Evolutionary conservation across 1,284 basidiomycete species (phyloP), one percentile per base, ranked within the genome.

Genomic region (Ganoderma boninense): DNA sequence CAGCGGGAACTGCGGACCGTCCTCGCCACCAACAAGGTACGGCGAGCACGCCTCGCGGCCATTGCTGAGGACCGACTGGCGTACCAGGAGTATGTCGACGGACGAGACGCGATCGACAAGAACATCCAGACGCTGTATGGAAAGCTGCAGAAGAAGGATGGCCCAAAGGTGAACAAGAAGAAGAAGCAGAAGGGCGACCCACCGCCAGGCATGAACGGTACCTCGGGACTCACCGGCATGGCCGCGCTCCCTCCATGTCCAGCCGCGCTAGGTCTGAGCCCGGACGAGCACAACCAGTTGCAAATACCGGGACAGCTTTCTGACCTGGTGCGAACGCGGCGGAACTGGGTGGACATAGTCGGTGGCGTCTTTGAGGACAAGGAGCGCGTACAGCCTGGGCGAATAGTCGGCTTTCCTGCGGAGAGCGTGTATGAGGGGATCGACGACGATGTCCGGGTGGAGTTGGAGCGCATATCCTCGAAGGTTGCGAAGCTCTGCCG

Each of bases 31-130:
- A 99, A 99, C 84, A 95, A 95, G 76, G 88, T 89, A 14, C 93
- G 97, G 32, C 95, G 94, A 78, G 82, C 82, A 32, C 91, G 94
- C 0, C 87, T 99, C 1, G 88, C 87, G 26, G 84, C 87, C 23
- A 89, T 97, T 71, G 96, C 96, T n/a, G 90, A 91, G 73, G 94
- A 96, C 75, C 89, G 97, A 23, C 87, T 99, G 61, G 96, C 92
- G 4, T 95, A 95, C 79, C 94, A 96, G 78, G 96, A 97, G 77
- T 97, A 96, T 81, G 82, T 94, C 71, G 91, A 93, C 42, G 80
- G 89, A 6, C 89, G 95, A 20, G 95, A 97, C 69, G 87, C 91
- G 5, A 86, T 97, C 59, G 96, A 97, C 83, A 92, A 91, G 83
- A 91, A 91, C 75, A 94, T 97, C 76, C 81, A 85, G 56, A 86